Conservation (phyloP, 345 rosid species). For the Microthlaspi erraticum region DNA sequence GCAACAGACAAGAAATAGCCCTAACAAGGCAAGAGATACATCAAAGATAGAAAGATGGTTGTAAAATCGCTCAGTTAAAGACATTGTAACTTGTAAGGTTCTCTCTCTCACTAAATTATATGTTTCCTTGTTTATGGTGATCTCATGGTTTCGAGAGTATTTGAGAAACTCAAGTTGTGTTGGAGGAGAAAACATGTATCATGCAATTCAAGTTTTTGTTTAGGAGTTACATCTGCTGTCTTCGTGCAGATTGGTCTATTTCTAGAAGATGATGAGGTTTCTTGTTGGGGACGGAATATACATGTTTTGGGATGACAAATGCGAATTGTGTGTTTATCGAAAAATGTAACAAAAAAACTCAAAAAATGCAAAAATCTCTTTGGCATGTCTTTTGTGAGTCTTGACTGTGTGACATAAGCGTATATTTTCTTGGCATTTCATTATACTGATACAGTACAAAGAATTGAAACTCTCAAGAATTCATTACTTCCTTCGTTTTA, state of each 20-base stretch:
- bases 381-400: slow-evolving; percentile 33
- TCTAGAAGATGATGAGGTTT: slow-evolving; percentile 7
- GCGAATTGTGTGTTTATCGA: slow-evolving; percentile 29
- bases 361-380: slow-evolving; percentile 6
- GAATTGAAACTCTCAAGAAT: background rate
- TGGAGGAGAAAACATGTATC: background rate
- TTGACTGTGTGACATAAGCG: background rate
- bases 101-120: background rate
- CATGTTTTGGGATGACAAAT: slow-evolving; percentile 22
- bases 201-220: slow-evolving; percentile 25
- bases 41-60: slow-evolving; percentile 48
- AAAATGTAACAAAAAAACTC: background rate
- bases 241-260: slow-evolving; percentile 11
- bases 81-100: slow-evolving; percentile 13
- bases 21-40: slow-evolving; percentile 49
- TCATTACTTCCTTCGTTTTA: background rate
- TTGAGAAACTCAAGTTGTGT: slow-evolving; percentile 2
- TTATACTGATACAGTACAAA: background rate
- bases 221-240: slow-evolving; percentile 17
- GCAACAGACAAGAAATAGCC: slow-evolving; percentile 59
- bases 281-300: slow-evolving; percentile 17
- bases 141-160: slow-evolving; percentile 13
- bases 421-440: background rate
- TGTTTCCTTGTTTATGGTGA: background rate
- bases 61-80: slow-evolving; percentile 36